Evolutionary conservation across 208 protist genomes (phyloP), one percentile per base, ranked within the genome.

Genomic region (Leishmania lainsoni): DNA sequence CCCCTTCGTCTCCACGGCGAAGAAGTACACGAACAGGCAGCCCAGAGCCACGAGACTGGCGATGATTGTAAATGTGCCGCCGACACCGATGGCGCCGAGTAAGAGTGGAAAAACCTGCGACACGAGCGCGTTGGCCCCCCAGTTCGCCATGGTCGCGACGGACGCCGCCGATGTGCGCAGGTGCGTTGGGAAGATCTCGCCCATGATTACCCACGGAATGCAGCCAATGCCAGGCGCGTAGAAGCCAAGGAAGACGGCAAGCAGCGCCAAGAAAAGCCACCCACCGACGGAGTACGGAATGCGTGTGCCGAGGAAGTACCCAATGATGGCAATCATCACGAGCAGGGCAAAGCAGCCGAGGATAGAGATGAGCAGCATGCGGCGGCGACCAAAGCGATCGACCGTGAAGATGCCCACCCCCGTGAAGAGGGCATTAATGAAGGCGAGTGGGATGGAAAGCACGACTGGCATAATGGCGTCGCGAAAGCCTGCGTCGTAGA

Each of bases 131-230:
- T 97, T 98, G 39, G 92, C 86, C 12, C 82, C 90, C 96, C 96
- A 98, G 90, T 98, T 98, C 71, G 93, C 87, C 93, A 96, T 98
- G 22, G 95, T 96, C 22, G 94, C 95, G 29, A 97, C 83, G 10
- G 94, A 95, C n/a, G 92, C 86, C 29, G 92, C 93, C 22, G 89
- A 83, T 16, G 92, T 94, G 78, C 96, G 95, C 32, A 97, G 84
- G 68, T 93, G 84, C 12, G 84, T 94, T 0, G 96, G 96, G 85
- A 97, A 98, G 48, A 98, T 92, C 83, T 98, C 95, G 17, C 94
- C 88, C 87, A 96, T 96, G 56, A 98, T 85, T 16, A 98, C 94
- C 95, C 95, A 98, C 75, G 95, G 95, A 75, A 98, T 97, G 74
- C 93, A 91, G 58, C 95, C 95, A 69, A 98, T 92, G 29, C 96